Evolutionary conservation across 1,284 basidiomycete genomes (phyloP).

Genomic region (Wolfiporia cocos): DNA sequence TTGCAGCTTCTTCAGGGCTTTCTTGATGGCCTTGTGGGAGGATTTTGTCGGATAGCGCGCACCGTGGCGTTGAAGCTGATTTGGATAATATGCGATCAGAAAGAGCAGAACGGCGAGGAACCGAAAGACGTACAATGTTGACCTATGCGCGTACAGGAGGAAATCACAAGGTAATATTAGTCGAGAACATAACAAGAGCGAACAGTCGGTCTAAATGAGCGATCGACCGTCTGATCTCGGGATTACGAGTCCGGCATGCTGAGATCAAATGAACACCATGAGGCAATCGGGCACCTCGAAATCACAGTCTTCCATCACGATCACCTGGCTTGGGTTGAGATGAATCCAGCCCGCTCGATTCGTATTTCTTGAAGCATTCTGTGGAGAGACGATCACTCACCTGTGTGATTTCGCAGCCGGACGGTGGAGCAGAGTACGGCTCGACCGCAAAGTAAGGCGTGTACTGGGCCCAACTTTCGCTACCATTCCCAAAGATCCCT

Average conservation of each 20-base stretch:
- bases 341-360: not conserved
- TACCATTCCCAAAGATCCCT: slow-evolving; percentile 5
- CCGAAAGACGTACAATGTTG: slow-evolving; percentile 43
- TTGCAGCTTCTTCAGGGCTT: slow-evolving; percentile 47
- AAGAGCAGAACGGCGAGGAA: not conserved
- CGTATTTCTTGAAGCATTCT: not conserved
- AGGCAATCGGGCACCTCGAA: too few relatives aligned
- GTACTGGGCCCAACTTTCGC: slow-evolving; percentile 45
- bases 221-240: slow-evolving; percentile 2
- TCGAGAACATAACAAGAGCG: not conserved
- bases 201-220: not conserved
- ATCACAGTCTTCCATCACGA: not conserved
- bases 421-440: slow-evolving; percentile 41
- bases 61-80: slow-evolving; percentile 80
- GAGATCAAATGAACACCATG: too few relatives aligned
- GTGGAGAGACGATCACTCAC: slow-evolving; percentile 26
- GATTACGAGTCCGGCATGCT: too few relatives aligned
- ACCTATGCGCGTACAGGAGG: slow-evolving; percentile 33
- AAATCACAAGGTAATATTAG: not conserved
- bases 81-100: not conserved
- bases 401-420: slow-evolving; percentile 49
- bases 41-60: slow-evolving; percentile 69
- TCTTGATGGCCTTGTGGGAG: slow-evolving; percentile 39
- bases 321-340: not conserved
- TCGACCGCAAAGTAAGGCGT: slow-evolving; percentile 50